A percentile compares a stretch with the other conserved stretches of the same genome.
phyloP scores from a whole-genome alignment of 345 rosid genomes.

The Mangifera indica region DNA sequence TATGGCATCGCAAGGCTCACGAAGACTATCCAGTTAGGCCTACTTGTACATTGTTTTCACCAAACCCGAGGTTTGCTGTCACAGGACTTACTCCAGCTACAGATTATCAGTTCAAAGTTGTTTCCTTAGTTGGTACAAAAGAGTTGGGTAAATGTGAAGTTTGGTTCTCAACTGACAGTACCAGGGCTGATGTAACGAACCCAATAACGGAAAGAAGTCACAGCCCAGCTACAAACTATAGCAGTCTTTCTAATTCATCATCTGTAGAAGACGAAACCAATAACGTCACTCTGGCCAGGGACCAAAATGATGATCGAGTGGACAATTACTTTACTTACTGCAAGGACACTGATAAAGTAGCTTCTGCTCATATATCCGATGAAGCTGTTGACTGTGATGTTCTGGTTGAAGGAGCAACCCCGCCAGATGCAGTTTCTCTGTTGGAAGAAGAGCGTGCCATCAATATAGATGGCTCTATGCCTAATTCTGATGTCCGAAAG shows the following conservation, averaged over 20 bases:
- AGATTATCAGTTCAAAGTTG: slow-evolving; percentile 65
- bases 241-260: slow-evolving; percentile 83
- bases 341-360: slow-evolving; percentile 39
- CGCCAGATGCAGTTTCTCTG: slow-evolving; percentile 34
- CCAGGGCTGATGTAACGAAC: slow-evolving; percentile 44
- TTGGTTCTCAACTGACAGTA: slow-evolving; percentile 36
- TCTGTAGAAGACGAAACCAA: slow-evolving; percentile 87
- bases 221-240: slow-evolving; percentile 89
- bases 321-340: slow-evolving; percentile 40
- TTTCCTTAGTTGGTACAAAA: slow-evolving; percentile 46
- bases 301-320: slow-evolving; percentile 46
- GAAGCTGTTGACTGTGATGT: slow-evolving; percentile 31
- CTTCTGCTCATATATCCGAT: slow-evolving; percentile 30
- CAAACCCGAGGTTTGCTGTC: slow-evolving; percentile 59
- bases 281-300: slow-evolving; percentile 36
- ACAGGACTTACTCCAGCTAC: slow-evolving; percentile 64
- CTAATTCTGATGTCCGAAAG: slow-evolving; percentile 32
- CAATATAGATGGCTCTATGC: slow-evolving; percentile 29
- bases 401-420: slow-evolving; percentile 26
- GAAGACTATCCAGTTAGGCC: slow-evolving; percentile 65
- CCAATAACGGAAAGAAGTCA: slow-evolving; percentile 68
- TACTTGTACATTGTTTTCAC: slow-evolving; percentile 61
- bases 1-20: slow-evolving; percentile 75
- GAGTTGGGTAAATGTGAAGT: slow-evolving; percentile 56
- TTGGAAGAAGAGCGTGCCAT: slow-evolving; percentile 30